Evolutionary conservation across 2,329 filamentous ascomycete species (phyloP), one percentile per base, ranked within the genome.

Genomic region (Penicillium sp.): DNA sequence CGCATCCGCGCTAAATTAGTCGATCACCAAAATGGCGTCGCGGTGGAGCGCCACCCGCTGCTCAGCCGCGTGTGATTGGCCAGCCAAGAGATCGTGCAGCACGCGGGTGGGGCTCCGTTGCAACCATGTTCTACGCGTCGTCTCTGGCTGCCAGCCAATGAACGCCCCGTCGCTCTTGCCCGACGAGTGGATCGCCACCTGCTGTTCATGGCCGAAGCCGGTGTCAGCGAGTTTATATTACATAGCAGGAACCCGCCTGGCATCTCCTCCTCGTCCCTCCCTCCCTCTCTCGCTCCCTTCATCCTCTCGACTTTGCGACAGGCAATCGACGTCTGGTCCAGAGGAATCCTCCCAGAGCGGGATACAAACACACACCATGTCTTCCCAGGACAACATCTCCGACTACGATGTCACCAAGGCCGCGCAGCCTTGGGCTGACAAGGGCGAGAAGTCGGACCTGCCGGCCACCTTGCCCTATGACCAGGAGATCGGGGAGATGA

Each of bases 401-500:
- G 56, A 57, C 50, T 54, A 53, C 28, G 56, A 57, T 43, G 23
- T 8, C 33, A 23, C 8, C 51, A 57, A 57, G 33, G 16, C 55
- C 49, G 30, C 51, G 43, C 43, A n/a, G 33, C 24, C 52, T 16
- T 30, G 26, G 24, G 26, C 18, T 28, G 12, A 53, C 12, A 53
- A 53, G 28, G 56, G 28, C 38, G 28, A 57, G 20, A 16, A 28
- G 35, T 9, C 42, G 50, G 50, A 45, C 1, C 28, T 48, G 3
- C 50, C 51, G 8, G n/a, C 55, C 16, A 23, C 4, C 20, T 9
- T 54, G 6, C 30, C 52, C 28, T 60, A 55, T 51, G 58, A 60
- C 23, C 55, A 54, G 6, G 58, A 60, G 51, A 18, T 58, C 5
- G 58, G 58, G 4, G 55, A 60, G 54, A 58, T 60, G 50, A 52